Conservation (phyloP, 164 flowering plant genomes). For the Kalanchoe fedtschenkoi region DNA sequence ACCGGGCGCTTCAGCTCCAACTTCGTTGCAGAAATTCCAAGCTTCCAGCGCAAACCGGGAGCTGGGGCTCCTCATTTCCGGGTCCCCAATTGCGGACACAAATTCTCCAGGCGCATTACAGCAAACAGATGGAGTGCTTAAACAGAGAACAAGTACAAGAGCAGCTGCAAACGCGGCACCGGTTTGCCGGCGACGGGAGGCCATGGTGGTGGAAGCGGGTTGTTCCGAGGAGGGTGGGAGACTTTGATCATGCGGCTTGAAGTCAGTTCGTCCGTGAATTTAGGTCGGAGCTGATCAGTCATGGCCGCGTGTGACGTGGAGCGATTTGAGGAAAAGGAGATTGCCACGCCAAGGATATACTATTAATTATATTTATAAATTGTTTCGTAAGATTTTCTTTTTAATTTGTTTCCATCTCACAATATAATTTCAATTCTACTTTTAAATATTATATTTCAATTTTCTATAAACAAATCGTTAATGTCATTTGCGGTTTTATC, state of each 20-base stretch:
- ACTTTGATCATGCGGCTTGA: too few relatives aligned
- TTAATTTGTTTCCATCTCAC: too few relatives aligned
- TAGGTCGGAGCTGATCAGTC: not conserved
- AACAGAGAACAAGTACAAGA: not conserved
- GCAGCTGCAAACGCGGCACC: not conserved
- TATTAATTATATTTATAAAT: too few relatives aligned
- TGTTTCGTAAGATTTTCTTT: too few relatives aligned
- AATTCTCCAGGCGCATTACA: conserved; percentile 10
- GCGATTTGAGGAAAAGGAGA: too few relatives aligned
- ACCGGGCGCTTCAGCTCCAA: conserved; percentile 43
- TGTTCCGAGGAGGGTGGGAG: not conserved
- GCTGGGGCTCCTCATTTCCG: conserved; percentile 46
- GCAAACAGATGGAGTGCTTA: conserved; percentile 2
- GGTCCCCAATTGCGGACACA: conserved; percentile 46
- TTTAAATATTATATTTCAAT: too few relatives aligned
- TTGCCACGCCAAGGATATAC: too few relatives aligned
- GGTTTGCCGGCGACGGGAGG: not conserved
- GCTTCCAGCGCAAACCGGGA: conserved; percentile 47
- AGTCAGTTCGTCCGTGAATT: not conserved
- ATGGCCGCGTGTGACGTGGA: not conserved
- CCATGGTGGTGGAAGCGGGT: not conserved
- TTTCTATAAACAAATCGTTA: too few relatives aligned
- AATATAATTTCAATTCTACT: too few relatives aligned
- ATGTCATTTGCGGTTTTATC: too few relatives aligned
- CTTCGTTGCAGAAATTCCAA: conserved; percentile 70